A percentile compares a stretch with the other conserved stretches of the same genome.
phyloP scores from a whole-genome alignment of 208 protist species.

The Novymonas esmeraldas region DNA sequence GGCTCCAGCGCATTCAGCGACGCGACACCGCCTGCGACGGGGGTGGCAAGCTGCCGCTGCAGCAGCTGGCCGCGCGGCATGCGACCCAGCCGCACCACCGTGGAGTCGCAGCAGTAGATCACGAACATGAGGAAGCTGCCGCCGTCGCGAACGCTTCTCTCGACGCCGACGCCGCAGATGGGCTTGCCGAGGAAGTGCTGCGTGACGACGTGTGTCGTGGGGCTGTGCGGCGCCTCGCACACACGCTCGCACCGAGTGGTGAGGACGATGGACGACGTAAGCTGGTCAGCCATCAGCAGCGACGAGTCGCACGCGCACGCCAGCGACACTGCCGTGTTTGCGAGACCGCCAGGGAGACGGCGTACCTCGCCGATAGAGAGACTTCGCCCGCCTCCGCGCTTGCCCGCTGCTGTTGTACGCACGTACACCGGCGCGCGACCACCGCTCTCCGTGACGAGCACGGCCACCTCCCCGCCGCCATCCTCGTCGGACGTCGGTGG shows the following conservation, averaged over 20 bases:
- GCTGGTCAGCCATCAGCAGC: slow-evolving; percentile 53
- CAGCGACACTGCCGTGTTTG: slow-evolving; percentile 27
- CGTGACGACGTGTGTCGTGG: slow-evolving; percentile 41
- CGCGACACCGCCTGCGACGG: slow-evolving; percentile 18
- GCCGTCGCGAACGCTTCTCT: slow-evolving; percentile 25
- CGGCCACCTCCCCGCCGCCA: slow-evolving; percentile 21
- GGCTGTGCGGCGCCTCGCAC: slow-evolving; percentile 24
- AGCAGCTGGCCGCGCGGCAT: slow-evolving; percentile 44
- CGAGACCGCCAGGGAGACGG: slow-evolving; percentile 9
- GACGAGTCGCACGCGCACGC: slow-evolving; percentile 18
- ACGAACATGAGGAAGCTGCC: slow-evolving; percentile 38
- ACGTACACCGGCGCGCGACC: slow-evolving; percentile 40
- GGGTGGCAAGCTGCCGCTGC: slow-evolving; percentile 34
- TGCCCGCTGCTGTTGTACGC: background rate
- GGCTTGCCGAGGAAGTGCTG: slow-evolving; percentile 38
- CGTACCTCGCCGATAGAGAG: slow-evolving; percentile 14
- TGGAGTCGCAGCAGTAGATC: slow-evolving; percentile 54
- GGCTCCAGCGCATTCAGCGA: slow-evolving; percentile 32
- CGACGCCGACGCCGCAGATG: slow-evolving; percentile 44
- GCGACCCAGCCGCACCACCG: slow-evolving; percentile 40
- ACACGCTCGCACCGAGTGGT: slow-evolving; percentile 40
- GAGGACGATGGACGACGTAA: slow-evolving; percentile 43
- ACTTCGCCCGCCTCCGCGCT: background rate
- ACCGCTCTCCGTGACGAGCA: slow-evolving; percentile 46
- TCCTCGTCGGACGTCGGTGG: slow-evolving; percentile 12